These are phyloP conservation scores for Auricularia auricula-judae DNA, from an alignment of 768 basidiomycete species.

Conservation along the genomic window DNA sequence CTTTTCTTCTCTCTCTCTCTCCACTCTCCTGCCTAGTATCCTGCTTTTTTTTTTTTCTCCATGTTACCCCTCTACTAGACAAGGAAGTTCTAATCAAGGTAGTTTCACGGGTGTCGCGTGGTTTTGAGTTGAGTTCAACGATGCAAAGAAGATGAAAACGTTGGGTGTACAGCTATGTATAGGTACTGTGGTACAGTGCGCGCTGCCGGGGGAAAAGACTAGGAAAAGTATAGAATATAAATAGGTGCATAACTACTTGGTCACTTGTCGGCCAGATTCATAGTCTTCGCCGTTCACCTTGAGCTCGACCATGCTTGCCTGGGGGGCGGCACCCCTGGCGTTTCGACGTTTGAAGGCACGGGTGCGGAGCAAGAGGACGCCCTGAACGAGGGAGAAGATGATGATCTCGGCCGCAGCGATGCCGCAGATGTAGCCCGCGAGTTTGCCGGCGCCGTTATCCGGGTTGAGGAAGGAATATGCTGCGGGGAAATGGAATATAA, in stretches of 20 bases:
- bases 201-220: too few species aligned
- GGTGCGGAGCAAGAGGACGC: slow-evolving; percentile 27
- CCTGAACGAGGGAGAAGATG: slow-evolving; percentile 40
- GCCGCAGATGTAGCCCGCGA: slow-evolving; percentile 55
- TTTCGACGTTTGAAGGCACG: slow-evolving; percentile 14
- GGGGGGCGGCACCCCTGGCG: not conserved
- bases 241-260: too few species aligned
- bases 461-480: slow-evolving; percentile 63
- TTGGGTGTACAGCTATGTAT: too few species aligned
- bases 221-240: too few species aligned
- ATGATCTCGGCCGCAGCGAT: slow-evolving; percentile 41
- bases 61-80: not conserved
- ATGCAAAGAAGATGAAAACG: too few species aligned
- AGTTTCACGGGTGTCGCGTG: not conserved
- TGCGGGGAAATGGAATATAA: slow-evolving; percentile 15
- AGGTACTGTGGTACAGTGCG: too few species aligned
- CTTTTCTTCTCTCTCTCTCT: not conserved
- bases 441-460: slow-evolving; percentile 22
- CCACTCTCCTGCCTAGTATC: not conserved
- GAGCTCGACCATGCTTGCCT: not conserved
- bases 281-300: not conserved
- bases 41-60: not conserved
- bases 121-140: too few species aligned
- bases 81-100: not conserved
- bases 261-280: too few species aligned